These are phyloP conservation scores for Puccinia coronata DNA, from an alignment of 1,284 basidiomycete genomes.

Conservation along the genomic window DNA sequence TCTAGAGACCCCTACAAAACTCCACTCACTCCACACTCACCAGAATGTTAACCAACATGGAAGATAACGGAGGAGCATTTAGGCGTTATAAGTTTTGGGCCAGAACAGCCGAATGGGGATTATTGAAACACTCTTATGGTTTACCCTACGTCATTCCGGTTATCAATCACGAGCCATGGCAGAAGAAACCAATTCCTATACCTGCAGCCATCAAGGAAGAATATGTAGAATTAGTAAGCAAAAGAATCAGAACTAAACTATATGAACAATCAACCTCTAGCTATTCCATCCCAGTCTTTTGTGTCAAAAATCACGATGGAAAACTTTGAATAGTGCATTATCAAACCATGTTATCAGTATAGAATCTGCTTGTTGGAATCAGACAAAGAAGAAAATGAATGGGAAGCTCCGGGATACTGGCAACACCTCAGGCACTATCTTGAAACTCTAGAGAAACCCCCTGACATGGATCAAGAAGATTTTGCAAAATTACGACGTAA, in stretches of 20 bases:
- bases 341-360: background rate
- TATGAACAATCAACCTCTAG: background rate
- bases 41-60: background rate
- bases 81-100: constrained; percentile 8
- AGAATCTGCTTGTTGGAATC: background rate
- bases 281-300: background rate
- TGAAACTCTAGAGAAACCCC: background rate
- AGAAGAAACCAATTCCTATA: background rate
- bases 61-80: constrained; percentile 9
- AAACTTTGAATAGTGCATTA: background rate
- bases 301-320: background rate
- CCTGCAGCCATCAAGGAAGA: background rate
- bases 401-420: background rate
- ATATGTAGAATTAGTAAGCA: background rate
- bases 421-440: background rate
- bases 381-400: background rate
- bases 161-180: background rate
- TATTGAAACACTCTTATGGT: background rate
- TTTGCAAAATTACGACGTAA: background rate
- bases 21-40: background rate
- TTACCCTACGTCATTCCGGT: background rate
- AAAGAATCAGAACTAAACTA: background rate
- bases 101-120: background rate
- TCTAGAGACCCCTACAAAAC: constrained; percentile 9
- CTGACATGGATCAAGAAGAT: background rate